These are phyloP conservation scores for Clohesyomyces aquaticus DNA, from an alignment of 495 filamentous ascomycete species.

Conservation along the genomic window DNA sequence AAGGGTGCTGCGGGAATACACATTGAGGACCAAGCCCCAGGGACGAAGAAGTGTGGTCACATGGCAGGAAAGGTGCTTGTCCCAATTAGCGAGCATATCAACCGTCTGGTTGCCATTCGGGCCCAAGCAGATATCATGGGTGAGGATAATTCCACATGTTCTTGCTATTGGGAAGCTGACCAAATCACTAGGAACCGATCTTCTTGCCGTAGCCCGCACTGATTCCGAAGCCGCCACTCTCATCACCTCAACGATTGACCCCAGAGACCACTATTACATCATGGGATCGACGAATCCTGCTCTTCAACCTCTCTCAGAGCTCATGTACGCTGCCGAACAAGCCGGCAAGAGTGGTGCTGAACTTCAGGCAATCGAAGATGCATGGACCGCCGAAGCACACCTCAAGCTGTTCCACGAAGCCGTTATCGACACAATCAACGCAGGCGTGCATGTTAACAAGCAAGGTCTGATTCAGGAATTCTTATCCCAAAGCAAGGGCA, in stretches of 20 bases:
- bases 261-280: conserved; percentile 92
- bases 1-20: conserved; percentile 97
- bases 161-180: conserved; percentile 30
- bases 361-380: conserved; percentile 90
- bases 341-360: conserved; percentile 78
- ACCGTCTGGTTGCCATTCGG: conserved; percentile 93
- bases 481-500: conserved; percentile 68
- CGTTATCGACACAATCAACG: conserved; percentile 78
- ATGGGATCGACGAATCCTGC: conserved; percentile 83
- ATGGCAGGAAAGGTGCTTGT: conserved; percentile 99
- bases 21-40: conserved; percentile 97
- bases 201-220: conserved; percentile 88
- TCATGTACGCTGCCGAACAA: conserved; percentile 85
- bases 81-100: conserved; percentile 97
- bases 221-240: conserved; percentile 98
- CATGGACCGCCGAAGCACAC: conserved; percentile 78
- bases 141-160: conserved; percentile 39
- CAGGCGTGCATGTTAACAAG: conserved; percentile 67
- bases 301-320: conserved; percentile 81
- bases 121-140: conserved; percentile 99
- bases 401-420: conserved; percentile 92
- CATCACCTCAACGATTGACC: conserved; percentile 94
- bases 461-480: conserved; percentile 67
- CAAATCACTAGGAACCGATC: conserved; percentile 64
- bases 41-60: conserved; percentile 99